A percentile compares a stretch with the other conserved stretches of the same genome.
phyloP scores from a whole-genome alignment of 805 yeast genomes.

The Yamadazyma takamatsuzukensis region DNA sequence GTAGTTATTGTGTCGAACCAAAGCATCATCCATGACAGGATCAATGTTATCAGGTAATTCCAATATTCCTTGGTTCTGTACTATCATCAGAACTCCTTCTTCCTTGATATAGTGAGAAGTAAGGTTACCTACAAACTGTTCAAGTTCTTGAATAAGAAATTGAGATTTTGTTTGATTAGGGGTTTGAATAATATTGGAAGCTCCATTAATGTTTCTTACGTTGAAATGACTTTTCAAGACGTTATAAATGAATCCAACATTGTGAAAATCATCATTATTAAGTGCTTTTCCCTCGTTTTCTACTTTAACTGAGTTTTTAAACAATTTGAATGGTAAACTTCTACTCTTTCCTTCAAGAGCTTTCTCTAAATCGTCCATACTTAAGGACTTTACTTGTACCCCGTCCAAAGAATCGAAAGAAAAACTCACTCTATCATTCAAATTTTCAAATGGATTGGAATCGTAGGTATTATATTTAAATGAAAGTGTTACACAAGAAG shows the following conservation, averaged over 20 bases:
- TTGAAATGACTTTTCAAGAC: slow-evolving; percentile 30
- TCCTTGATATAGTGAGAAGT: slow-evolving; percentile 19
- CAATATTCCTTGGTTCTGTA: slow-evolving; percentile 17
- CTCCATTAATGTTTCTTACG: slow-evolving; percentile 27
- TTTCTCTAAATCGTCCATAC: slow-evolving; percentile 21
- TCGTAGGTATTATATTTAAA: slow-evolving; percentile 32
- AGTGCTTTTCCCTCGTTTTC: slow-evolving; percentile 8
- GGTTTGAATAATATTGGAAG: slow-evolving; percentile 14
- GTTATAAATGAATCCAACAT: slow-evolving; percentile 28
- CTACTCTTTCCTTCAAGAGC: slow-evolving; percentile 23
- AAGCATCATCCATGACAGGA: slow-evolving; percentile 20
- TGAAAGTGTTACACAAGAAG: slow-evolving; percentile 33
- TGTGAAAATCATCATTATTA: slow-evolving; percentile 24
- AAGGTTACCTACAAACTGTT: slow-evolving; percentile 22
- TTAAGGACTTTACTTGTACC: slow-evolving; percentile 20
- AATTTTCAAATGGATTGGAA: slow-evolving; percentile 26
- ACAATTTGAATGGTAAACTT: slow-evolving; percentile 18
- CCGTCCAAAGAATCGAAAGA: slow-evolving; percentile 26
- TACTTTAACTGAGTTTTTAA: slow-evolving; percentile 7
- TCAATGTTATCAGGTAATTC: slow-evolving; percentile 4
- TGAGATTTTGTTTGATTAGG: slow-evolving; percentile 6
- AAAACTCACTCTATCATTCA: slow-evolving; percentile 19
- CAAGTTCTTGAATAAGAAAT: slow-evolving; percentile 25
- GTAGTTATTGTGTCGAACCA: slow-evolving; percentile 31
- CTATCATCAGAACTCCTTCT: slow-evolving; percentile 14